A percentile compares a stretch with the other conserved stretches of the same genome.
Evolutionary conservation across 805 yeast genomes (phyloP).

Genomic region (Priceomyces medius): DNA sequence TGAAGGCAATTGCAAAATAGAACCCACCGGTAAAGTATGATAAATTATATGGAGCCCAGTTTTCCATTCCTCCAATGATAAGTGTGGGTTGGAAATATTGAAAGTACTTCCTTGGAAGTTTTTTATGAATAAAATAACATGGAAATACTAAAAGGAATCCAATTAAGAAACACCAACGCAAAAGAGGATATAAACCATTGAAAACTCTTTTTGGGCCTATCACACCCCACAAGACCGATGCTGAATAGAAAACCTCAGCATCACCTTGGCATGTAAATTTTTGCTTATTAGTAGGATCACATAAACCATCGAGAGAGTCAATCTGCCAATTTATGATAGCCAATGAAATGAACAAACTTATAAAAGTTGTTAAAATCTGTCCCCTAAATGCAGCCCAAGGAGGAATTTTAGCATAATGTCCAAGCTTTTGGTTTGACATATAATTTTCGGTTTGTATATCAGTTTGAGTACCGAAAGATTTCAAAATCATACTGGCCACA

Average conservation of each 20-base stretch:
- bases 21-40: conserved; percentile 29
- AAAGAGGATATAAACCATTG: conserved; percentile 30
- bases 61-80: conserved; percentile 30
- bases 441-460: conserved; percentile 57
- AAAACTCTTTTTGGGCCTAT: conserved; percentile 49
- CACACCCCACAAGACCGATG: conserved; percentile 65
- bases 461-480: conserved; percentile 57
- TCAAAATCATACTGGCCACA: conserved; percentile 45
- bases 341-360: conserved; percentile 24
- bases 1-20: conserved; percentile 24
- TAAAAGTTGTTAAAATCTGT: conserved; percentile 25
- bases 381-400: conserved; percentile 55
- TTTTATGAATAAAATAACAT: conserved; percentile 38
- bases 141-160: conserved; percentile 31
- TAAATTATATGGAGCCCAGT: conserved; percentile 34
- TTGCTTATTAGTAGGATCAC: conserved; percentile 41
- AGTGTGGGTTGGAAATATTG: conserved; percentile 34
- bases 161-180: conserved; percentile 34
- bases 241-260: conserved; percentile 45
- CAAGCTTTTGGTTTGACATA: conserved; percentile 58
- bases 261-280: conserved; percentile 41
- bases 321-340: conserved; percentile 30
- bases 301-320: conserved; percentile 34
- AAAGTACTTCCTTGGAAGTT: conserved; percentile 24
- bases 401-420: conserved; percentile 59